These are phyloP conservation scores for Aspergillus transmontanensis DNA, from an alignment of 2,329 filamentous ascomycete species.

Conservation along the genomic window DNA sequence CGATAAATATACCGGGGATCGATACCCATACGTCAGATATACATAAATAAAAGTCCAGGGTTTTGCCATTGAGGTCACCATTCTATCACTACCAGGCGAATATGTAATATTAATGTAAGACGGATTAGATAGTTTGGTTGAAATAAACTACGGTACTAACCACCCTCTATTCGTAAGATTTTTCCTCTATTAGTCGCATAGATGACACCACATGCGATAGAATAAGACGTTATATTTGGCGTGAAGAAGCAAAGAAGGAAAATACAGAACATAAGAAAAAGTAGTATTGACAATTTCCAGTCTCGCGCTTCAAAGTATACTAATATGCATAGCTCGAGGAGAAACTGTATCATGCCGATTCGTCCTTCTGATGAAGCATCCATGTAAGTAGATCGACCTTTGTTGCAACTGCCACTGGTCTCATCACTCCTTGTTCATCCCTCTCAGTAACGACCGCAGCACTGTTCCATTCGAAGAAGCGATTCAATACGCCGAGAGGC, in stretches of 20 bases:
- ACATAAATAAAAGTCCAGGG: background rate
- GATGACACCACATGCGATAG: background rate
- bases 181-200: background rate
- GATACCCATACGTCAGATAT: background rate
- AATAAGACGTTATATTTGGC: background rate
- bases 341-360: conserved; percentile 11
- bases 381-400: conserved; percentile 95
- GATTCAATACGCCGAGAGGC: conserved; percentile 76
- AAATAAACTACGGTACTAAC: conserved; percentile 6
- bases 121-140: background rate
- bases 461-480: conserved; percentile 98
- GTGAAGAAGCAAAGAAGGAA: conserved; percentile 2
- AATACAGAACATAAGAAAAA: conserved; percentile 10
- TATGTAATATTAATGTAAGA: conserved; percentile 8
- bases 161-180: background rate
- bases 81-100: background rate
- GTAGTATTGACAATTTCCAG: background rate
- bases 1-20: background rate
- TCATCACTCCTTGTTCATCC: conserved; percentile 61
- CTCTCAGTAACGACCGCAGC: conserved; percentile 91
- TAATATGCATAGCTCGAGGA: background rate
- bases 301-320: background rate
- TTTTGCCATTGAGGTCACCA: background rate
- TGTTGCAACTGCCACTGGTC: conserved; percentile 87
- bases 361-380: conserved; percentile 70